Conservation (phyloP, 768 basidiomycete species). For the Boletus coccyginus region DNA sequence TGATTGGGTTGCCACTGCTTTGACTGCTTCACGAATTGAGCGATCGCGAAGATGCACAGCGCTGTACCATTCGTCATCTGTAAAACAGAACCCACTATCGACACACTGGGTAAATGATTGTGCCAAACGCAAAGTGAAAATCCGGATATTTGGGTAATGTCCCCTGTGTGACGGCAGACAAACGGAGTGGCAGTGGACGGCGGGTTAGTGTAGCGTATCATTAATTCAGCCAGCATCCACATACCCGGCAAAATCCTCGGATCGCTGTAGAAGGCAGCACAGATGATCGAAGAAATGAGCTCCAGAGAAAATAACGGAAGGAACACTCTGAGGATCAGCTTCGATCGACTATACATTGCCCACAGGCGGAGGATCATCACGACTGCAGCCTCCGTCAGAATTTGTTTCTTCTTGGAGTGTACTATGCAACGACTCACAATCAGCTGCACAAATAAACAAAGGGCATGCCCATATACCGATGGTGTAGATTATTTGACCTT, state of each 20-base stretch:
- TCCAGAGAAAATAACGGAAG: neutral
- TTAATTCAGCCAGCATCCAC: neutral
- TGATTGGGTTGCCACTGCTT: neutral
- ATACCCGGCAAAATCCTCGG: neutral
- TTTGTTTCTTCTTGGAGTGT: neutral
- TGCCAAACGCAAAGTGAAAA: neutral
- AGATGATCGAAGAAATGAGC: neutral
- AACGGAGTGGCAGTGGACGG: too few relatives aligned
- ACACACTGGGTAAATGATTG: neutral
- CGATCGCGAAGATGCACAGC: neutral
- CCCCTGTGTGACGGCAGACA: neutral
- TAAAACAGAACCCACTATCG: neutral
- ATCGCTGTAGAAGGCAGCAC: neutral
- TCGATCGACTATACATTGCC: slow-evolving; percentile 1
- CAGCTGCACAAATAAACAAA: slow-evolving; percentile 1
- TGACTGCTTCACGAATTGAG: neutral
- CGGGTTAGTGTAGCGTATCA: neutral
- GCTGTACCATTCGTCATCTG: neutral
- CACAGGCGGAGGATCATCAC: too few relatives aligned
- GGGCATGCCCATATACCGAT: neutral
- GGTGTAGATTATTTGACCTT: neutral
- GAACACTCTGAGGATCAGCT: neutral
- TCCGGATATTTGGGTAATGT: neutral
- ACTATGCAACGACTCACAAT: neutral
- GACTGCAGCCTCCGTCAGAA: neutral